Conservation (phyloP, 2,329 filamentous ascomycete species). For the Penicillium fuscoglaucum region DNA sequence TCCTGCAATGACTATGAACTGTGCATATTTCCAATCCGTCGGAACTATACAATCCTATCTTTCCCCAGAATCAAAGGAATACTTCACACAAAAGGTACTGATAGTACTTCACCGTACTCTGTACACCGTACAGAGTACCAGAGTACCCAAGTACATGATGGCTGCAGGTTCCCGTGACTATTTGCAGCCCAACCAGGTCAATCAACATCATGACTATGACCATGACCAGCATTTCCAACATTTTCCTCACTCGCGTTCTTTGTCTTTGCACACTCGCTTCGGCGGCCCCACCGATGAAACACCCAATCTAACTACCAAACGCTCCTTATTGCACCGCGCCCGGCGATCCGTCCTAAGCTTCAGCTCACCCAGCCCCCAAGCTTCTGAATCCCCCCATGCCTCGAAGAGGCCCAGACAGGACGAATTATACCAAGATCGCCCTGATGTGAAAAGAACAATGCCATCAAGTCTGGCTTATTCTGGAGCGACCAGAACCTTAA, state of each 20-base stretch:
- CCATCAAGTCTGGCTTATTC: conserved; percentile 35
- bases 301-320: conserved; percentile 43
- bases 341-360: conserved; percentile 34
- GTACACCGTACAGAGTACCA: neutral
- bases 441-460: conserved; percentile 37
- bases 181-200: conserved; percentile 7
- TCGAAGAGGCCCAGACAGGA: conserved; percentile 29
- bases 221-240: neutral
- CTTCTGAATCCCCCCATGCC: conserved; percentile 30
- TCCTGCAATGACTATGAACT: neutral
- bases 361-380: conserved; percentile 23
- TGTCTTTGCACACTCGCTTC: conserved; percentile 23
- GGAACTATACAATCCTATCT: conserved; percentile 3
- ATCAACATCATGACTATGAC: neutral
- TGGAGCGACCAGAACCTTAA: conserved; percentile 28
- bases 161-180: conserved; percentile 10
- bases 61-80: conserved; percentile 7
- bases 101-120: neutral
- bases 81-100: neutral
- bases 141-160: conserved; percentile 1
- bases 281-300: conserved; percentile 48
- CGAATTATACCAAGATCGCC: conserved; percentile 23
- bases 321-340: conserved; percentile 37
- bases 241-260: conserved; percentile 8
- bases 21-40: neutral